Percentiles rank a stretch among this genome's conserved stretches.
Evolutionary conservation across 495 filamentous ascomycete species (phyloP).

Genomic region (Podospora appendiculata): DNA sequence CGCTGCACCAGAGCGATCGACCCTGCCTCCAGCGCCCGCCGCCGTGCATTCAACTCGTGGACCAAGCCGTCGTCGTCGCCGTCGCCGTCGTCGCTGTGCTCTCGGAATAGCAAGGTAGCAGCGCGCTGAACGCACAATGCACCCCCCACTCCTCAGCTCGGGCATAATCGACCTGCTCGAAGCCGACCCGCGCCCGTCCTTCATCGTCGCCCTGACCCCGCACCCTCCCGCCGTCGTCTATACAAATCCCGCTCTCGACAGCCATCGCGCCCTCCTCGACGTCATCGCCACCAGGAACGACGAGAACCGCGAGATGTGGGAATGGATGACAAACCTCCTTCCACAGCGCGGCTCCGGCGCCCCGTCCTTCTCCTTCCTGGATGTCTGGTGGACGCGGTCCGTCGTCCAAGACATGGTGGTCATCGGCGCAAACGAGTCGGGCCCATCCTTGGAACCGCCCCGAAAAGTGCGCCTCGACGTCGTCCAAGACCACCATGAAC

Average conservation of each 20-base stretch:
- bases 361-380: slow-evolving; percentile 20
- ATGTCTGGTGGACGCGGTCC: slow-evolving; percentile 30
- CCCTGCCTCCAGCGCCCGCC: too few relatives aligned
- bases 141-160: slow-evolving; percentile 7
- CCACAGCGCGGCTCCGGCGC: neutral
- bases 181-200: slow-evolving; percentile 31
- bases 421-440: slow-evolving; percentile 29
- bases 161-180: slow-evolving; percentile 32
- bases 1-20: neutral
- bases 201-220: slow-evolving; percentile 25
- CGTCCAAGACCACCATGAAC: neutral
- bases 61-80: neutral
- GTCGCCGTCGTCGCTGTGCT: neutral
- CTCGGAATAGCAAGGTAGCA: neutral
- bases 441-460: slow-evolving; percentile 3
- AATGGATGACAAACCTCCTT: slow-evolving; percentile 17
- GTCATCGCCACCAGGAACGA: slow-evolving; percentile 11
- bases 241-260: slow-evolving; percentile 22
- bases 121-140: neutral
- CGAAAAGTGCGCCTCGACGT: slow-evolving; percentile 11
- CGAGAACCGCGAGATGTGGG: slow-evolving; percentile 19
- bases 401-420: slow-evolving; percentile 29
- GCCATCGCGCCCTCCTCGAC: slow-evolving; percentile 9
- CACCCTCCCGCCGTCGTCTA: slow-evolving; percentile 24
- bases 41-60: neutral